Evolutionary conservation across 352 stramenopile species (phyloP), one percentile per base, ranked within the genome.

Genomic region (Halophytophthora polymorphica): DNA sequence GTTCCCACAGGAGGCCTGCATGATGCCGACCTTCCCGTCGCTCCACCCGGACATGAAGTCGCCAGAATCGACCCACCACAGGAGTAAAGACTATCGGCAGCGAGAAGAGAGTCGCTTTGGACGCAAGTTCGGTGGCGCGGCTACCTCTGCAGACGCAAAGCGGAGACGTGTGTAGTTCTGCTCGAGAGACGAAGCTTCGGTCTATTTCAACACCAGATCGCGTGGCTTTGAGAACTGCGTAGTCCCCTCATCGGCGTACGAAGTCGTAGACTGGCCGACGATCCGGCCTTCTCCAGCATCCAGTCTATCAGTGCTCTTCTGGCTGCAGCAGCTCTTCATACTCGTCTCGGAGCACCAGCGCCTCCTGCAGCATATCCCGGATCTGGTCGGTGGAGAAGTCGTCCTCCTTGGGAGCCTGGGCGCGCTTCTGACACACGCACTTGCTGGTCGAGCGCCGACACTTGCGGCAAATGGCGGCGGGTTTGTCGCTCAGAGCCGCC

Each of bases 311-410:
- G 25, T 23, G 23, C 37, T 60, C 41, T n/a, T 66, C 56, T 7
- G 66, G 50, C n/a, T 86, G 67, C 15, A 88, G 51, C n/a, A 90
- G 56, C 38, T 90, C 74, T 35, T 88, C 76, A 33, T 88, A 84
- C 31, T 87, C 70, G 15, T 90, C 73, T 17, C 77, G 75, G 42
- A 90, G 39, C 23, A 75, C 69, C 12, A 91, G 66, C 2, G 80
- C 77, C 39, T 93, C 76, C 25, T 85, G 59, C 45, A 93, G 66
- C 83, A 90, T 90, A 34, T 69, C 56, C 52, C 70, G 60, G 12
- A 93, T 49, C 36, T 90, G 69, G 3, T 51, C 63, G 12, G 72
- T 63, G 0, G 83, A 87, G 42, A 83, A 75, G 2, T 84, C 66
- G 11, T 71, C 45, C 5, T 59, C 35, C 25, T 64, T 61, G 3